Percentiles rank a stretch among this genome's conserved stretches.
phyloP scores from a whole-genome alignment of 257 asterid species.

The Ilex aquifolium region DNA sequence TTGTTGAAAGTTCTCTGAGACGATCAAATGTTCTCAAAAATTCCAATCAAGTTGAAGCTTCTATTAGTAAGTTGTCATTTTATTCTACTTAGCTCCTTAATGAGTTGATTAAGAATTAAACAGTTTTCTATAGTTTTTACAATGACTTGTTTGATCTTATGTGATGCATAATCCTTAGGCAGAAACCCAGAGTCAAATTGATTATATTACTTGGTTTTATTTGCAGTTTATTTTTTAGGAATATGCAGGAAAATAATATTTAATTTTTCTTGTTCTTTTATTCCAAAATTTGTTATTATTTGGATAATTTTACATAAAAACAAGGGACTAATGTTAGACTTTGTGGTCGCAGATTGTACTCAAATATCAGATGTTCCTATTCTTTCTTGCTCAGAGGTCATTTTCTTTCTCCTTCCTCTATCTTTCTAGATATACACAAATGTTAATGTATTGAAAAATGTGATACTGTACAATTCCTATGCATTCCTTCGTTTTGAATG shows the following conservation, averaged over 20 bases:
- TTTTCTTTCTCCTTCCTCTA: slow-evolving; percentile 1
- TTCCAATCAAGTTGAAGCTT: slow-evolving; percentile 35
- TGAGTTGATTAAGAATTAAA: not conserved
- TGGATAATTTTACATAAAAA: slow-evolving; percentile 1
- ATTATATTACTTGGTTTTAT: no score
- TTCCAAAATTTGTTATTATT: not conserved
- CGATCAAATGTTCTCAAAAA: slow-evolving; percentile 24
- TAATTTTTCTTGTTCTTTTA: not conserved
- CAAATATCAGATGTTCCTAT: slow-evolving; percentile 42
- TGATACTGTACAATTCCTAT: no score
- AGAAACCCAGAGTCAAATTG: not conserved
- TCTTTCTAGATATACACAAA: not conserved
- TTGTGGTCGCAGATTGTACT: slow-evolving; percentile 18
- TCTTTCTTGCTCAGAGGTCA: slow-evolving; percentile 76
- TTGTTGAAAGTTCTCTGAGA: slow-evolving; percentile 6
- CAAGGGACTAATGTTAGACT: not conserved
- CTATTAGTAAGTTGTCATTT: slow-evolving; percentile 31
- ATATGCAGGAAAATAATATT: not conserved
- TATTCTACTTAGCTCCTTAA: not conserved
- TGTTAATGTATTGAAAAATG: not conserved
- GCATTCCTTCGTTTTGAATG: not conserved
- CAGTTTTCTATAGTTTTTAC: not conserved
- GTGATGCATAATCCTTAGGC: not conserved
- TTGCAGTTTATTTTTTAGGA: not conserved
- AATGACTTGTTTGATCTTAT: not conserved